Evolutionary conservation across 805 yeast genomes (phyloP).

Genomic region (Ogataea haglerorum): DNA sequence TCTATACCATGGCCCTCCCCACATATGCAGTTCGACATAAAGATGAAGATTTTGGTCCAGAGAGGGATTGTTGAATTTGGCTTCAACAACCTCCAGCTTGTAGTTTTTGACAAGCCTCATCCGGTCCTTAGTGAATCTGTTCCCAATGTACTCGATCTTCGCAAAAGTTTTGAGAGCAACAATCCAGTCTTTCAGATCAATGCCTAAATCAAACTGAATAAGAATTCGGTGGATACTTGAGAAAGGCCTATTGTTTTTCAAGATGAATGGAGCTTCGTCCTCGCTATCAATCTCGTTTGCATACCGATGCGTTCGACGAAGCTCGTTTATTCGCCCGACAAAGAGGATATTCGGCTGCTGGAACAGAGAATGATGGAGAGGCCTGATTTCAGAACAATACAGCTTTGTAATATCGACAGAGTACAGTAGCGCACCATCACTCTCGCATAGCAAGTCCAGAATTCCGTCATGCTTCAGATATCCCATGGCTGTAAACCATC

Average conservation of each 20-base stretch:
- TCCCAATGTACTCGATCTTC: slow-evolving; percentile 46
- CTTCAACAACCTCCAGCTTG: slow-evolving; percentile 61
- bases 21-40: slow-evolving; percentile 69
- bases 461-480: slow-evolving; percentile 61
- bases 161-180: slow-evolving; percentile 65
- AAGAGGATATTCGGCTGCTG: slow-evolving; percentile 56
- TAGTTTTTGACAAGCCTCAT: slow-evolving; percentile 54
- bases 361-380: slow-evolving; percentile 59
- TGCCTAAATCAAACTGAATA: slow-evolving; percentile 60
- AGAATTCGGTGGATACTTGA: slow-evolving; percentile 36
- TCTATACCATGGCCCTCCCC: slow-evolving; percentile 75
- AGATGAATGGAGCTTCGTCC: slow-evolving; percentile 9
- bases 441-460: slow-evolving; percentile 56
- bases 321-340: slow-evolving; percentile 52
- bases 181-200: slow-evolving; percentile 75
- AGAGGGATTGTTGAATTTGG: slow-evolving; percentile 40
- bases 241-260: slow-evolving; percentile 11
- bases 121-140: slow-evolving; percentile 28
- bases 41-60: slow-evolving; percentile 23
- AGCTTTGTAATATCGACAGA: slow-evolving; percentile 53
- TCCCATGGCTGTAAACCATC: slow-evolving; percentile 75
- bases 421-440: slow-evolving; percentile 60
- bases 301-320: slow-evolving; percentile 43
- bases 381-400: slow-evolving; percentile 58
- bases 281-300: slow-evolving; percentile 23